Evolutionary conservation across 176 grass and related monocot species (phyloP).

Genomic region (Oryza longistaminata): DNA sequence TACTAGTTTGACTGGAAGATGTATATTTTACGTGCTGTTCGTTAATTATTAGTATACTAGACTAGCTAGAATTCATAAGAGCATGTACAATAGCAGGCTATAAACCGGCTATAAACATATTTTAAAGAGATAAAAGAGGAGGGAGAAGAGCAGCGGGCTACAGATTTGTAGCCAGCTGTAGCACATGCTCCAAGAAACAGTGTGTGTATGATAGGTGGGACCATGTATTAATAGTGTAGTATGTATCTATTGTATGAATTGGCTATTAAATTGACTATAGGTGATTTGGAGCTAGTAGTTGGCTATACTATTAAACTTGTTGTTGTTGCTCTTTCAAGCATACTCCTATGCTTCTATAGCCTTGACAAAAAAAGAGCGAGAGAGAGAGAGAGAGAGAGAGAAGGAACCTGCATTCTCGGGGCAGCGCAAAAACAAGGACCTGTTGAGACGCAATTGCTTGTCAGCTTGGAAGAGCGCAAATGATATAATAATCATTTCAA

Average conservation of each 20-base stretch:
- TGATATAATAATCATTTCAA: background rate
- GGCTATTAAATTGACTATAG: no score
- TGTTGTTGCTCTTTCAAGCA: background rate
- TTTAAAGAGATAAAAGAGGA: no score
- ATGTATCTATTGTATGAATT: no score
- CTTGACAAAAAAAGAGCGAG: background rate
- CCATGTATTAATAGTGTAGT: no score
- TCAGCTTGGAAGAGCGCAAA: conserved; percentile 19
- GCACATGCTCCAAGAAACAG: no score
- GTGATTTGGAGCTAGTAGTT: no score
- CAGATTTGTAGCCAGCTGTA: no score
- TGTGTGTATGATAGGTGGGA: no score
- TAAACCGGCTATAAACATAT: no score
- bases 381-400: background rate
- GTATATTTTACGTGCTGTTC: background rate
- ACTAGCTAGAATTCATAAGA: background rate
- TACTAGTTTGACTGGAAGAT: conserved; percentile 8
- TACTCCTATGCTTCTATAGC: background rate
- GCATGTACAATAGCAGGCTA: no score
- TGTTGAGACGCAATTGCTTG: conserved; percentile 16
- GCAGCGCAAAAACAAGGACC: background rate
- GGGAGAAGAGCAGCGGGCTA: no score
- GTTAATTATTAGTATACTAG: background rate
- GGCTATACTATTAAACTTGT: no score
- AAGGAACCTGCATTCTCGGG: background rate